phyloP scores from a whole-genome alignment of 1,284 basidiomycete genomes.

The Anthracocystis setariae region DNA sequence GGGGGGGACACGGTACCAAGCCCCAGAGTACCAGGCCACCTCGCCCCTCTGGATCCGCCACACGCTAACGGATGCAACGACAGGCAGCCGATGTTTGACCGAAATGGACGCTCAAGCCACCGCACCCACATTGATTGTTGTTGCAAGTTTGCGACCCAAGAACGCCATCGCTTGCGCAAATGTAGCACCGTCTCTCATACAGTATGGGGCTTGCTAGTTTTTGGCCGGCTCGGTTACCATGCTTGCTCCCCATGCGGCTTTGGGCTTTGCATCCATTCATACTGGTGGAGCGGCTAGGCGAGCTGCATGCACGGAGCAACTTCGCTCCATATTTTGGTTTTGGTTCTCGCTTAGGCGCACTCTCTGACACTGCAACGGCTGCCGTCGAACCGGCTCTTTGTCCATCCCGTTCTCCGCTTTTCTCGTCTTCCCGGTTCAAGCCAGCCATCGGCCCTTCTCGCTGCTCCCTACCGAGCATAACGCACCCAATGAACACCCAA shows the following conservation, averaged over 20 bases:
- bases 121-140: neutral
- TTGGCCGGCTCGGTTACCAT: too few relatives aligned
- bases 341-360: slow-evolving; percentile 30
- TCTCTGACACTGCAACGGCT: slow-evolving; percentile 5
- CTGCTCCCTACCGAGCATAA: neutral
- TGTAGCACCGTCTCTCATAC: too few relatives aligned
- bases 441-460: neutral
- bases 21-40: too few relatives aligned
- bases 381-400: neutral
- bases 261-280: too few relatives aligned
- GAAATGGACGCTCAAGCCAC: slow-evolving; percentile 9
- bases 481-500: too few relatives aligned
- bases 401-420: neutral
- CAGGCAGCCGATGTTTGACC: slow-evolving; percentile 26
- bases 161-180: too few relatives aligned
- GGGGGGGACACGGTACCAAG: too few relatives aligned
- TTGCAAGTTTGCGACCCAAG: too few relatives aligned
- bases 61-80: neutral
- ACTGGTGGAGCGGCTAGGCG: slow-evolving; percentile 7
- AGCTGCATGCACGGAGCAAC: slow-evolving; percentile 43
- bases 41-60: slow-evolving; percentile 2
- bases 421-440: neutral
- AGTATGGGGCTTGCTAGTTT: too few relatives aligned
- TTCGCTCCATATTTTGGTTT: slow-evolving; percentile 21
- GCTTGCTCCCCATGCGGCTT: neutral